phyloP scores from a whole-genome alignment of 495 filamentous ascomycete species.

The Tuber indicum region DNA sequence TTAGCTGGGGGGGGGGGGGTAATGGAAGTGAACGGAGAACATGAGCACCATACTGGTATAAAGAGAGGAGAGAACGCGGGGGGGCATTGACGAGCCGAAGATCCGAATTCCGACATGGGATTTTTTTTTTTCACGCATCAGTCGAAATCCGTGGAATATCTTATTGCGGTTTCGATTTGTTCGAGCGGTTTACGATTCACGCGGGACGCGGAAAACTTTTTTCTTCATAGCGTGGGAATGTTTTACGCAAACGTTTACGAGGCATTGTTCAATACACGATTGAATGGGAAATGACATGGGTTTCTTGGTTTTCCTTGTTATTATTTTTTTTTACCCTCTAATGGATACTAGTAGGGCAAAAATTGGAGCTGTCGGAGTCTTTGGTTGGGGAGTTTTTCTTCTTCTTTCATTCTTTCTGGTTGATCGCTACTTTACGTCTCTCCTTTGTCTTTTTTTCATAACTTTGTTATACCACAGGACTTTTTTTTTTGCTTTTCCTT shows the following conservation, averaged over 20 bases:
- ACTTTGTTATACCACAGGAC: not conserved
- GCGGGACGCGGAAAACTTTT: not conserved
- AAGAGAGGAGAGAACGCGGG: not conserved
- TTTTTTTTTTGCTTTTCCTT: not conserved
- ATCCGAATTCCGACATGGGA: not conserved
- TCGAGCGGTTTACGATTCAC: slow-evolving; percentile 5
- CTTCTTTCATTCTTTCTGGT: not conserved
- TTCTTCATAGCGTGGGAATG: not conserved
- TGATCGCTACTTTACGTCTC: not conserved
- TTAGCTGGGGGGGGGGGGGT: not conserved
- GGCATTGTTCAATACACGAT: not conserved
- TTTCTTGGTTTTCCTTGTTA: slow-evolving; percentile 1
- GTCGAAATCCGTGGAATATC: not conserved
- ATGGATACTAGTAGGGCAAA: not conserved
- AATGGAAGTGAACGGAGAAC: not conserved
- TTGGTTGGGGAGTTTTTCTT: slow-evolving; percentile 4
- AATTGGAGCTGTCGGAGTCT: not conserved
- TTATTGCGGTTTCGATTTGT: not conserved
- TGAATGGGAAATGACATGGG: not conserved
- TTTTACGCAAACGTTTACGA: not conserved
- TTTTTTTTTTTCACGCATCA: not conserved
- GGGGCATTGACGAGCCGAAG: not conserved
- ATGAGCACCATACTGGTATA: not conserved
- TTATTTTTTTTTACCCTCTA: not conserved
- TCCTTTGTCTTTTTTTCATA: not conserved